Percentiles rank a stretch among this genome's conserved stretches.
phyloP scores from a whole-genome alignment of 257 asterid species.

The Gentiana macrophylla region DNA sequence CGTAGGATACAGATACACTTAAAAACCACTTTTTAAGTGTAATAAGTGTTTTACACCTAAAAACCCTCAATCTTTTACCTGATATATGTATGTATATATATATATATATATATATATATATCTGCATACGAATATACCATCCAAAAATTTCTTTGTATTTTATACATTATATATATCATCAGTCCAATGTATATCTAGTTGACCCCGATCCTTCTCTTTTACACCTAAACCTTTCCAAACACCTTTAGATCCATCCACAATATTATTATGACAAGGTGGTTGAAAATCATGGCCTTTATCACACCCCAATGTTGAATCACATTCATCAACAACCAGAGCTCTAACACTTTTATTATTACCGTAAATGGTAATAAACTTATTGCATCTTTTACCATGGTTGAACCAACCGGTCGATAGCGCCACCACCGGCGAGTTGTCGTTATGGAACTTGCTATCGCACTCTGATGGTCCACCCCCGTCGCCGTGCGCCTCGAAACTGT shows the following conservation, averaged over 20 bases:
- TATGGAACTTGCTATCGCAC: slow-evolving; percentile 30
- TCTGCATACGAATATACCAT: too few relatives aligned
- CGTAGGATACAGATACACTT: too few relatives aligned
- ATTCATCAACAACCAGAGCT: slow-evolving; percentile 36
- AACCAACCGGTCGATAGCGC: slow-evolving; percentile 37
- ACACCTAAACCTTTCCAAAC: slow-evolving; percentile 31
- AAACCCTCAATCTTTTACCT: too few relatives aligned
- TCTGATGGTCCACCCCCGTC: slow-evolving; percentile 29
- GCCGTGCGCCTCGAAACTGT: slow-evolving; percentile 28
- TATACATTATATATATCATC: background rate
- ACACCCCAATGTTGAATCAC: slow-evolving; percentile 34
- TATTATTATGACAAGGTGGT: slow-evolving; percentile 33
- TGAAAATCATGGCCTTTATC: slow-evolving; percentile 29
- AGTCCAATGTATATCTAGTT: background rate
- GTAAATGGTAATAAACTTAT: slow-evolving; percentile 13
- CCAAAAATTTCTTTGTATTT: too few relatives aligned
- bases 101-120: too few relatives aligned
- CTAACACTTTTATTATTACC: slow-evolving; percentile 30
- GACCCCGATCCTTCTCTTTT: background rate
- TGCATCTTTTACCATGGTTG: slow-evolving; percentile 23
- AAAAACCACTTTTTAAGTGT: too few relatives aligned
- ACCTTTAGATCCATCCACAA: slow-evolving; percentile 32
- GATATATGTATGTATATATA: too few relatives aligned
- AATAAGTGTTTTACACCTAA: too few relatives aligned
- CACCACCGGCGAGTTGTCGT: slow-evolving; percentile 26